These are phyloP conservation scores for Hypoxylon lenormandii DNA, from an alignment of 495 filamentous ascomycete species.

Conservation along the genomic window DNA sequence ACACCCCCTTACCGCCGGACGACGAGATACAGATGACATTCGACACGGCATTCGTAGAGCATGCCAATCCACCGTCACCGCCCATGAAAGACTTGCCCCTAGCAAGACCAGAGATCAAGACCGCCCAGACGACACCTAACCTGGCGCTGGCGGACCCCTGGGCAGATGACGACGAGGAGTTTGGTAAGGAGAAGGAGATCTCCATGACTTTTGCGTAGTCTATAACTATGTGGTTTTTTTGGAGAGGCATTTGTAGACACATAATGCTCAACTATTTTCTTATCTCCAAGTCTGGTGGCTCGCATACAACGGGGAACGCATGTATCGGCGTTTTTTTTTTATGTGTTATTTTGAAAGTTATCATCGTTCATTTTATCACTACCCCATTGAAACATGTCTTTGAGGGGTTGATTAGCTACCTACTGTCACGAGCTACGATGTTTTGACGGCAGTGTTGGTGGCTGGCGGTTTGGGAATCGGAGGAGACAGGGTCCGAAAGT, in stretches of 20 bases:
- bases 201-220: conserved; percentile 77
- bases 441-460: neutral
- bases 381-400: neutral
- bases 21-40: conserved; percentile 77
- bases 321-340: neutral
- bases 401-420: neutral
- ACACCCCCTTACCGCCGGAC: conserved; percentile 33
- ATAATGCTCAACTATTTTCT: neutral
- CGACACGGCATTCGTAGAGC: conserved; percentile 69
- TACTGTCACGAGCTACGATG: neutral
- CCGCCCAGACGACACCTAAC: conserved; percentile 57
- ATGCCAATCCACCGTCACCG: conserved; percentile 45
- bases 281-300: neutral
- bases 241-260: neutral
- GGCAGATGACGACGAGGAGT: conserved; percentile 81
- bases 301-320: neutral
- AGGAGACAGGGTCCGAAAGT: neutral
- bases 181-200: conserved; percentile 78
- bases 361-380: neutral
- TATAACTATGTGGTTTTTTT: conserved; percentile 1
- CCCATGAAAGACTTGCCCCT: conserved; percentile 49
- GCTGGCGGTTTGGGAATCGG: neutral
- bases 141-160: conserved; percentile 78
- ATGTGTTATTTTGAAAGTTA: neutral
- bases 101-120: conserved; percentile 57